phyloP scores from a whole-genome alignment of 495 filamentous ascomycete species.

The Tuber umbilicatum region DNA sequence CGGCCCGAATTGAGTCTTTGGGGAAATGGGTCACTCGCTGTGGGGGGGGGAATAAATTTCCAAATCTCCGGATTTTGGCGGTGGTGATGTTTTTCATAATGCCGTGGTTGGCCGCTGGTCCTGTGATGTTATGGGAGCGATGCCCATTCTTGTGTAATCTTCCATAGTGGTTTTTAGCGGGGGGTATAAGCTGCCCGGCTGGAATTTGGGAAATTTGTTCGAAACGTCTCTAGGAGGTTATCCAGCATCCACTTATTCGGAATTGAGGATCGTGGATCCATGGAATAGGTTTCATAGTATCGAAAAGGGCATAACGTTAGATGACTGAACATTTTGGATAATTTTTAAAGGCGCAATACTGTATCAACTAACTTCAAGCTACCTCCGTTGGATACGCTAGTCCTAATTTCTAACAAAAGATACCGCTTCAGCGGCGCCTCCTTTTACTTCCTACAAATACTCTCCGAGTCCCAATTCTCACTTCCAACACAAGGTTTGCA shows the following conservation, averaged over 20 bases:
- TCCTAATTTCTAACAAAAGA: not conserved
- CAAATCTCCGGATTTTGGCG: too few species aligned
- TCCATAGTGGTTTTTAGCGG: not conserved
- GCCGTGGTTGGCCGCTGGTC: too few species aligned
- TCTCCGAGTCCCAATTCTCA: slow-evolving; percentile 40
- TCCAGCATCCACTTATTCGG: not conserved
- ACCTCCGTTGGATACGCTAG: not conserved
- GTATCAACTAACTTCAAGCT: not conserved
- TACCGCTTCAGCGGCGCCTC: not conserved
- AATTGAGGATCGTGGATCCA: not conserved
- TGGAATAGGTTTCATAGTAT: not conserved
- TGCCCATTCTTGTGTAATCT: not conserved
- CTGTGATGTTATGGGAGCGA: not conserved
- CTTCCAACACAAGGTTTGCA: slow-evolving; percentile 50
- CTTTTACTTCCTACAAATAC: slow-evolving; percentile 22
- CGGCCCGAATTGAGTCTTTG: too few species aligned
- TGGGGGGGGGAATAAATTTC: too few species aligned
- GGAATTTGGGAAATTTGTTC: not conserved
- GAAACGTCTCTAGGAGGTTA: not conserved
- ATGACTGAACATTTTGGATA: not conserved
- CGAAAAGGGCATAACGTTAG: not conserved
- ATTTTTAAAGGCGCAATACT: not conserved
- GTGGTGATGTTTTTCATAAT: too few species aligned
- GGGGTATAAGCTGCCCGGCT: not conserved
- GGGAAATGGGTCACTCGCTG: too few species aligned